Evolutionary conservation across 2,329 filamentous ascomycete genomes (phyloP).

Genomic region (Thermomyces lanuginosus): DNA sequence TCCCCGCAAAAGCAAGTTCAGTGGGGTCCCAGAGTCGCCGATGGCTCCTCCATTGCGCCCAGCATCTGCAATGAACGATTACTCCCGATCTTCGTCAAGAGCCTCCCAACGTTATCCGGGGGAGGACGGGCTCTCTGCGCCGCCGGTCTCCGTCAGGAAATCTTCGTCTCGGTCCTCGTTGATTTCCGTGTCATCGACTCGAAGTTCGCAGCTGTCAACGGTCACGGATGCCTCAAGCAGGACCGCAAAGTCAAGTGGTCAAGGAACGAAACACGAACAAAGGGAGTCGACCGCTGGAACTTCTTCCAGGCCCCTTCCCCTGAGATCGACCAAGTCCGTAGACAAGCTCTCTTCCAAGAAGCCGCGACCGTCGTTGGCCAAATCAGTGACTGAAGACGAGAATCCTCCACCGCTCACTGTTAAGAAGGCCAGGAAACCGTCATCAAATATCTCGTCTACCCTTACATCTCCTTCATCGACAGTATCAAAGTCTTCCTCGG

Average conservation of each 20-base stretch:
- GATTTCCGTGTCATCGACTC: slow-evolving; percentile 10
- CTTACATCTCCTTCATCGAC: slow-evolving; percentile 17
- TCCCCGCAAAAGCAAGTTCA: slow-evolving; percentile 47
- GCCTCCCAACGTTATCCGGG: slow-evolving; percentile 36
- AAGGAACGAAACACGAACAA: slow-evolving; percentile 4
- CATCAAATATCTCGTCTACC: slow-evolving; percentile 15
- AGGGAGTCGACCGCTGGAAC: slow-evolving; percentile 4
- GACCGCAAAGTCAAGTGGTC: slow-evolving; percentile 3
- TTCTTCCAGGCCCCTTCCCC: slow-evolving; percentile 7
- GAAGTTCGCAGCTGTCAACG: slow-evolving; percentile 8
- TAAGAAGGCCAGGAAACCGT: slow-evolving; percentile 21
- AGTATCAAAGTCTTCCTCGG: slow-evolving; percentile 16
- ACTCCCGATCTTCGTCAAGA: slow-evolving; percentile 22
- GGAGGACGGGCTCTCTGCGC: slow-evolving; percentile 32
- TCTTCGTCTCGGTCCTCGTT: slow-evolving; percentile 18
- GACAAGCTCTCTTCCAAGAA: slow-evolving; percentile 35
- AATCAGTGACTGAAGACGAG: slow-evolving; percentile 31
- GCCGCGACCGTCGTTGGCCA: slow-evolving; percentile 40
- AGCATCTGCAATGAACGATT: slow-evolving; percentile 40
- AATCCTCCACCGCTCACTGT: slow-evolving; percentile 23
- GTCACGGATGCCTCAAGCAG: slow-evolving; percentile 4
- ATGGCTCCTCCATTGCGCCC: slow-evolving; percentile 48
- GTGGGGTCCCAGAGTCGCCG: slow-evolving; percentile 51
- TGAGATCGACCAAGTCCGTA: slow-evolving; percentile 14
- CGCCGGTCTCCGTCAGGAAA: slow-evolving; percentile 17